Evolutionary conservation across 768 basidiomycete genomes (phyloP), one percentile per base, ranked within the genome.

Genomic region (Gymnopilus dilepis): DNA sequence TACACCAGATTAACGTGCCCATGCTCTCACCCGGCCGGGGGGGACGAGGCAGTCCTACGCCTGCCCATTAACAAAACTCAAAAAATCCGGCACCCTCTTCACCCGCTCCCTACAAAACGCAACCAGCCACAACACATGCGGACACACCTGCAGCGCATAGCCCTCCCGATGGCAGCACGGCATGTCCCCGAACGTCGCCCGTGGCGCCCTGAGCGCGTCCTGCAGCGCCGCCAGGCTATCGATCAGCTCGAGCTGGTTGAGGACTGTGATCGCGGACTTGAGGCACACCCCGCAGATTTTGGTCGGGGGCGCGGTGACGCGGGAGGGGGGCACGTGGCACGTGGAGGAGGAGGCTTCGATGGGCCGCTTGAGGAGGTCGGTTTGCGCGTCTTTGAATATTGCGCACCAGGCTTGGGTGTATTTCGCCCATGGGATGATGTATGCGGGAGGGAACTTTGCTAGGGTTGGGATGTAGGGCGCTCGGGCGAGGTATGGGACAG

Each of bases 331-430:
- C 12, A 30, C 52, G 24, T 22, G 31, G 33, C 31, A 53, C 28
- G n/a, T 15, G 22, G n/a, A 31, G 33, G 30, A 30, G 24, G n/a
- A n/a, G n/a, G n/a, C n/a, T n/a, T 34, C 12, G 28, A 34, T 12
- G n/a, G n/a, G 30, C n/a, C 4, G 34, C 34, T 30, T 17, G 12
- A 30, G 42, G 19, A 64, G 52, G 4, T 56, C 13, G n/a, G 51
- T 41, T 2, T 57, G 34, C 4, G 56, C 56, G 5, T 40, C 43
- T 43, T 56, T 59, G 34, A 65, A 62, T 1, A 61, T 22, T 17
- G 43, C 7, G 6, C 31, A 34, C 60, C 60, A 65, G 6, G 60
- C 60, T 9, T 65, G 53, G 28, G 38, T 53, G 24, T 61, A 65
- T 22, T 37, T 8, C 2, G 21, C 55, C 55, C 38, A 56, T 13